Percentiles rank a stretch among this genome's conserved stretches.
Conservation (phyloP, 768 basidiomycete species). For the Russula earlei region DNA sequence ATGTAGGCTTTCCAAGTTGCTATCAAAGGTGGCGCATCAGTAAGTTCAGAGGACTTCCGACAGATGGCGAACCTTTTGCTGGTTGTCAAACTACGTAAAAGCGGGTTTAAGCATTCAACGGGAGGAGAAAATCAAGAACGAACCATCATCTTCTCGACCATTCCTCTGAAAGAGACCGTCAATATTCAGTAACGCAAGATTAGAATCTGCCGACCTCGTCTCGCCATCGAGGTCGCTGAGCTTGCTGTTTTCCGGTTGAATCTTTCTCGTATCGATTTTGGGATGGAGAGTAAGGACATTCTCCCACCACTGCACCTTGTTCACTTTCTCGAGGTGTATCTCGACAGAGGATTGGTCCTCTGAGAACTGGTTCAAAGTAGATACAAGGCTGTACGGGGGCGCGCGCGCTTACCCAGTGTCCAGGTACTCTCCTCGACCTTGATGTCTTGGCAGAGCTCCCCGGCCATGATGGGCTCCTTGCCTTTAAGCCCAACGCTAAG, state of each 20-base stretch:
- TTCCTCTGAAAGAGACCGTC: slow-evolving; percentile 45
- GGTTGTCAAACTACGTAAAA: slow-evolving; percentile 56
- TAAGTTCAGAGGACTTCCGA: neutral
- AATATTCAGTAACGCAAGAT: neutral
- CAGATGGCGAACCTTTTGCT: slow-evolving; percentile 48
- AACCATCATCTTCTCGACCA: slow-evolving; percentile 99
- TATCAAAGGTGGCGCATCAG: slow-evolving; percentile 27
- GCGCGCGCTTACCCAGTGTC: slow-evolving; percentile 64
- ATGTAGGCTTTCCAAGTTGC: slow-evolving; percentile 95
- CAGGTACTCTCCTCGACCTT: slow-evolving; percentile 96
- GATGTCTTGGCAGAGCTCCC: slow-evolving; percentile 87
- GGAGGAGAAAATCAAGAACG: slow-evolving; percentile 24
- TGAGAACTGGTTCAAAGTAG: slow-evolving; percentile 25
- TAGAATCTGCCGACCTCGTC: slow-evolving; percentile 49
- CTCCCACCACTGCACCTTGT: slow-evolving; percentile 94
- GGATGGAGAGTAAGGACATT: slow-evolving; percentile 92
- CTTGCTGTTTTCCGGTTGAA: slow-evolving; percentile 91
- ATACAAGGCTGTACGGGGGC: slow-evolving; percentile 5
- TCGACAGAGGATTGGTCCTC: slow-evolving; percentile 69
- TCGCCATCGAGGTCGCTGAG: slow-evolving; percentile 94
- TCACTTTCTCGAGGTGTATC: slow-evolving; percentile 80
- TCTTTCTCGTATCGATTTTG: slow-evolving; percentile 94
- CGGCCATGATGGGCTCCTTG: slow-evolving; percentile 75
- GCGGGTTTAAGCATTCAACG: neutral
- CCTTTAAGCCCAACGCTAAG: slow-evolving; percentile 81